Evolutionary conservation across 495 filamentous ascomycete species (phyloP), one percentile per base, ranked within the genome.

Genomic region (Aspergillus bridgeri): DNA sequence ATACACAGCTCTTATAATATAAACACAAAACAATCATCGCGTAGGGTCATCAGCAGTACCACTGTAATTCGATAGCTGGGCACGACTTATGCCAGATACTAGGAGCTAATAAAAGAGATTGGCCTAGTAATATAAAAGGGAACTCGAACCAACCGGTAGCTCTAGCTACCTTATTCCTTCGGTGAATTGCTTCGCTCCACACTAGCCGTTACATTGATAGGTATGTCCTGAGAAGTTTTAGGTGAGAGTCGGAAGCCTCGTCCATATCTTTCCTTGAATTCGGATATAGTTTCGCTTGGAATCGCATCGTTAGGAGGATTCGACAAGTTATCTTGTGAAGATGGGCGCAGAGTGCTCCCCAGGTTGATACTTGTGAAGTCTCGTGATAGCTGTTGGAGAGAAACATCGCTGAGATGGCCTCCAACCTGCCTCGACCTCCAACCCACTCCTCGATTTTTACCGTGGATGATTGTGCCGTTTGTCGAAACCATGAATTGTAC

Each of bases 401-500:
- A 69, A 11, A 53, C 54, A 57, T 77, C 63, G 58, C 67, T 69
- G 23, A 77, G 53, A 53, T 75, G 59, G 47, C 74, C 74, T 61
- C 74, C 71, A 45, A 77, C 72, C 54, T 77, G 71, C 61, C 69
- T 74, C 18, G 65, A 69, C 58, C 72, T 72, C 71, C 67, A 73
- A 13, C 74, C 72, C 53, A 75, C 42, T 22, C 69, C 72, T 48
- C 59, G 59, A 42, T 77, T 77, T 56, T 60, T 75, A 43, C 72
- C 71, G 46, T 72, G 64, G 50, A 76, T 46, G 29, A 66, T 54
- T 24, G 71, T 64, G 19, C 67, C 70, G 60, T 70, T 66, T 5
- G 74, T 68, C n/a, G 74, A 76, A 47, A 76, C 69, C 70, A 76
- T 72, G 33, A 74, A 76, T 51, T 76, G 69, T 18, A 76, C 29